These are phyloP conservation scores for Colletotrichum chlorophyti DNA, from an alignment of 2,329 filamentous ascomycete species.

Conservation along the genomic window DNA sequence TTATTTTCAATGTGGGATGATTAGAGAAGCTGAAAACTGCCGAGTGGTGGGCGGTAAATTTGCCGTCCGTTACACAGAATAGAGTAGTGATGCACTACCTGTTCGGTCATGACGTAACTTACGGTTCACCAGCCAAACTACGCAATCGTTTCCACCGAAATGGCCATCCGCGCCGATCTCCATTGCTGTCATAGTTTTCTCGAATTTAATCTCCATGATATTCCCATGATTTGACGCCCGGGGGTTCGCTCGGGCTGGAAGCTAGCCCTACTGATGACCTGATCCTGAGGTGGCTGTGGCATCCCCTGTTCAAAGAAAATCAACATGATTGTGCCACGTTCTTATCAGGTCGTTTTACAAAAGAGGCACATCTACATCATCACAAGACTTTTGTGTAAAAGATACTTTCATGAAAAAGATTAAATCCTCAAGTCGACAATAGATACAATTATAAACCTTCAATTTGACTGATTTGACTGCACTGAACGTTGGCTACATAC, in stretches of 20 bases:
- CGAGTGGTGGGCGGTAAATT: too few species aligned
- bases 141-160: slow-evolving; percentile 4
- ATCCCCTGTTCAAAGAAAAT: too few species aligned
- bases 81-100: neutral
- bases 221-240: neutral
- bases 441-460: neutral
- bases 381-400: too few species aligned
- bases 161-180: neutral
- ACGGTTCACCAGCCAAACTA: slow-evolving; percentile 13
- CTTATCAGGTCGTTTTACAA: too few species aligned
- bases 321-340: too few species aligned
- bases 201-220: neutral
- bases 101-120: slow-evolving; percentile 14
- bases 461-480: neutral
- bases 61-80: too few species aligned
- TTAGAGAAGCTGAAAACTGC: too few species aligned
- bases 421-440: neutral
- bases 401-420: too few species aligned
- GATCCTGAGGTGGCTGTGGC: too few species aligned
- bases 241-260: too few species aligned
- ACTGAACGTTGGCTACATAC: neutral
- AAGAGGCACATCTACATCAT: too few species aligned
- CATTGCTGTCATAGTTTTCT: neutral
- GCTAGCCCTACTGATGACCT: neutral
- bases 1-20: too few species aligned